Evolutionary conservation across 2,329 filamentous ascomycete species (phyloP).

Genomic region (Talaromyces atroroseus): DNA sequence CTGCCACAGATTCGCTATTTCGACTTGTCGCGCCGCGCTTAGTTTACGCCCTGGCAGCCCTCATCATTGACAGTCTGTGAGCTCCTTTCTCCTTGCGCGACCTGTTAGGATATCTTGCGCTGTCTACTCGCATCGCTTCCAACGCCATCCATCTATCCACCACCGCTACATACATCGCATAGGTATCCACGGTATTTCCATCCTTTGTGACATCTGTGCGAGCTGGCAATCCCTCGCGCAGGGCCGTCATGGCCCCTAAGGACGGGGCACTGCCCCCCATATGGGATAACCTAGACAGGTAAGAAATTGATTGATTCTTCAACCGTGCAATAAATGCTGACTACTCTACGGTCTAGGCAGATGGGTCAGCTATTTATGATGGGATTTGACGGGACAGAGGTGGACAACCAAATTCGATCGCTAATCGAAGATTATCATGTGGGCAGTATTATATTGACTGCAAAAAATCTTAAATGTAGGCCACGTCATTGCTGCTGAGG

Average conservation of each 20-base stretch:
- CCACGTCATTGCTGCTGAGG: conserved; percentile 30
- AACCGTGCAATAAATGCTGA: conserved; percentile 39
- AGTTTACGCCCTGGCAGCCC: too few relatives aligned
- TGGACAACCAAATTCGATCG: conserved; percentile 57
- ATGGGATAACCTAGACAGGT: conserved; percentile 39
- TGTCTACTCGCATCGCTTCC: neutral
- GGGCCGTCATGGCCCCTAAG: conserved; percentile 36
- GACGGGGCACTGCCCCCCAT: conserved; percentile 37
- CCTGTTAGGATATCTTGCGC: too few relatives aligned
- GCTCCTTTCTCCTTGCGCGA: too few relatives aligned
- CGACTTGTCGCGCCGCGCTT: too few relatives aligned
- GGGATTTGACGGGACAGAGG: conserved; percentile 61
- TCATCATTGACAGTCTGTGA: too few relatives aligned
- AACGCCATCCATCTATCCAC: neutral
- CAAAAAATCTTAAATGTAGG: conserved; percentile 62
- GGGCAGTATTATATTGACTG: conserved; percentile 69
- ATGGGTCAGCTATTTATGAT: conserved; percentile 60
- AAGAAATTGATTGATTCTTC: conserved; percentile 15
- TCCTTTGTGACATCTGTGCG: neutral
- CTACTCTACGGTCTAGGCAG: conserved; percentile 56
- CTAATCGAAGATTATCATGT: conserved; percentile 67
- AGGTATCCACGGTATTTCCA: neutral
- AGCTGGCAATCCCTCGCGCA: conserved; percentile 28
- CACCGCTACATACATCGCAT: neutral
- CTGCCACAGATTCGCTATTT: too few relatives aligned